A percentile compares a stretch with the other conserved stretches of the same genome.
These are phyloP conservation scores for Phytophthora hybrid DNA, from an alignment of 352 stramenopile genomes.

Conservation along the genomic window DNA sequence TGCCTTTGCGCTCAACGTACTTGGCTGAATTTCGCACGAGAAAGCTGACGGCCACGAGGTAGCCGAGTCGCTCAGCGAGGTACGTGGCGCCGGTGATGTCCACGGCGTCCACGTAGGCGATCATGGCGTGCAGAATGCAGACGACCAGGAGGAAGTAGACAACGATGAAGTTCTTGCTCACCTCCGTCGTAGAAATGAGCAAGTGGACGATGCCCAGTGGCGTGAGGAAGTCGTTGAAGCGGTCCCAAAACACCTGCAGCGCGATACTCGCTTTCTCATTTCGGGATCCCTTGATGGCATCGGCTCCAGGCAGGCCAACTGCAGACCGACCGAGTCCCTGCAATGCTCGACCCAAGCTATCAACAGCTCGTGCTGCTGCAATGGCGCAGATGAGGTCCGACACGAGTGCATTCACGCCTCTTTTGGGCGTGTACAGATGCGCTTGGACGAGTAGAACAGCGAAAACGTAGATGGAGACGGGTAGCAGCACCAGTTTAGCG, in stretches of 20 bases:
- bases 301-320: slow-evolving; percentile 14
- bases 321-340: slow-evolving; percentile 23
- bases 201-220: slow-evolving; percentile 41
- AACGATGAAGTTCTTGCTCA: slow-evolving; percentile 36
- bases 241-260: slow-evolving; percentile 45
- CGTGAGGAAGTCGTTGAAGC: slow-evolving; percentile 43
- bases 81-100: slow-evolving; percentile 38
- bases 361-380: slow-evolving; percentile 26
- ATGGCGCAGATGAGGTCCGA: slow-evolving; percentile 37
- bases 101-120: slow-evolving; percentile 39
- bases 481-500: slow-evolving; percentile 25
- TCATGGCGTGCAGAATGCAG: slow-evolving; percentile 38
- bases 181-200: slow-evolving; percentile 32
- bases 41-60: slow-evolving; percentile 37
- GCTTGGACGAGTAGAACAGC: slow-evolving; percentile 31
- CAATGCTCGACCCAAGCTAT: slow-evolving; percentile 38
- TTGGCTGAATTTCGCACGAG: slow-evolving; percentile 28
- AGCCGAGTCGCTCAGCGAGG: slow-evolving; percentile 34
- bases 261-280: slow-evolving; percentile 39
- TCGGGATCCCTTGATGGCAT: slow-evolving; percentile 24
- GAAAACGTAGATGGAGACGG: slow-evolving; percentile 33
- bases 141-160: slow-evolving; percentile 41
- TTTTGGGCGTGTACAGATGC: slow-evolving; percentile 24
- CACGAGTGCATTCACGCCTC: slow-evolving; percentile 39
- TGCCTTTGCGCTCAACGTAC: slow-evolving; percentile 29